phyloP scores from a whole-genome alignment of 192 early-diverging fungal species.

The Entrophospora sp. region DNA sequence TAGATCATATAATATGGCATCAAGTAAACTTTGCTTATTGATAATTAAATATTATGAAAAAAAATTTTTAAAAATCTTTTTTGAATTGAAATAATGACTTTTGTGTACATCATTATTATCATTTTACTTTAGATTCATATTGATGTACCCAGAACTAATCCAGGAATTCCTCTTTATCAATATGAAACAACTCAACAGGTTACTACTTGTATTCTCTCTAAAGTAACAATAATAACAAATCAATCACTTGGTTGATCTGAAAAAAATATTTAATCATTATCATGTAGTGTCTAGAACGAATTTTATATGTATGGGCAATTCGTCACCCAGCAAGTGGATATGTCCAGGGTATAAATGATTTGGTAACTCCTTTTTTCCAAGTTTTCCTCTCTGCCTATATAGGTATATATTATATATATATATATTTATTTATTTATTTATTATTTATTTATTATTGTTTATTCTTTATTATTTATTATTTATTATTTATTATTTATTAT shows the following conservation, averaged over 20 bases:
- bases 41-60: constrained; percentile 9
- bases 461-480: background rate
- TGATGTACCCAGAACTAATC: constrained; percentile 86
- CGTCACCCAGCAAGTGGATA: constrained; percentile 98
- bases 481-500: too few species aligned
- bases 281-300: constrained; percentile 71
- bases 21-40: constrained; percentile 67
- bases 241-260: too few species aligned
- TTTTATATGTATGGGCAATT: constrained; percentile 96
- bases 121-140: constrained; percentile 82
- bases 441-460: background rate
- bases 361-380: constrained; percentile 91
- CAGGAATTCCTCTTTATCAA: constrained; percentile 80
- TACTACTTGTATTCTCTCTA: too few species aligned
- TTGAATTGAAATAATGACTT: too few species aligned
- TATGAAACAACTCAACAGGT: constrained; percentile 71
- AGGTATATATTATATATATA: too few species aligned
- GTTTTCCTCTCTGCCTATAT: constrained; percentile 77
- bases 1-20: constrained; percentile 86
- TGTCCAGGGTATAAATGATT: constrained; percentile 98
- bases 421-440: background rate
- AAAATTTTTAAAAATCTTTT: background rate
- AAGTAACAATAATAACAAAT: too few species aligned
- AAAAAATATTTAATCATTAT: too few species aligned
- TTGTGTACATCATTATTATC: too few species aligned